Evolutionary conservation across 2,329 filamentous ascomycete species (phyloP).

Genomic region (Arthrinium phaeospermum): DNA sequence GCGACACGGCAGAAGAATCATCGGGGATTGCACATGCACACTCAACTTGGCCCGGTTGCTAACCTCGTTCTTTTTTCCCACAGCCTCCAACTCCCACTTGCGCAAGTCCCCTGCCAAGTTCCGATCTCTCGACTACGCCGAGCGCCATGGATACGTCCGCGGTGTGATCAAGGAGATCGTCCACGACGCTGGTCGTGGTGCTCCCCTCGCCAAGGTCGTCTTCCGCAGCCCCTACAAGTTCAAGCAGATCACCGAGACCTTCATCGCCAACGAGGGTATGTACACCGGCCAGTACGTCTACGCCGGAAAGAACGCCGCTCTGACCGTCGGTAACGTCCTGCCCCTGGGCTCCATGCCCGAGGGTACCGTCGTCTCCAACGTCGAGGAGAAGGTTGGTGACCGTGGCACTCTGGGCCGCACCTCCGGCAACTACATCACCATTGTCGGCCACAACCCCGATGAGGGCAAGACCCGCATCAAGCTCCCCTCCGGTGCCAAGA

Average conservation of each 20-base stretch:
- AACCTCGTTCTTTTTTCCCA: conserved; percentile 26
- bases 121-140: conserved; percentile 93
- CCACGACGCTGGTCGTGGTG: conserved; percentile 97
- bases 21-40: not conserved
- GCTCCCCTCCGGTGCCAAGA: conserved; percentile 98
- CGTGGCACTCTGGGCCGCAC: conserved; percentile 95
- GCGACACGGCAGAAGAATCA: not conserved
- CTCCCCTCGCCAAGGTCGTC: conserved; percentile 92
- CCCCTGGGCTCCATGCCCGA: conserved; percentile 94
- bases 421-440: conserved; percentile 98
- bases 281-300: conserved; percentile 99
- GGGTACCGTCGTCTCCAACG: conserved; percentile 99
- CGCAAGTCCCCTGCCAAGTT: conserved; percentile 97
- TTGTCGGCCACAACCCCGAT: conserved; percentile 96
- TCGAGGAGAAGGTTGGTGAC: conserved; percentile 98
- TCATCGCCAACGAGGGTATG: conserved; percentile 99
- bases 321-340: conserved; percentile 97
- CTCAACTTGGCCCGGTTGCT: conserved; percentile 9
- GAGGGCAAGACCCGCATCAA: conserved; percentile 99
- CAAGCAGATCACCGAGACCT: conserved; percentile 97
- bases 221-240: conserved; percentile 99
- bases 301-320: conserved; percentile 96
- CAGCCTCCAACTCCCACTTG: conserved; percentile 84
- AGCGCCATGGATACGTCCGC: conserved; percentile 96
- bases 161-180: conserved; percentile 99